Conservation (phyloP, 1,284 basidiomycete species). For the Mycena citricolor region DNA sequence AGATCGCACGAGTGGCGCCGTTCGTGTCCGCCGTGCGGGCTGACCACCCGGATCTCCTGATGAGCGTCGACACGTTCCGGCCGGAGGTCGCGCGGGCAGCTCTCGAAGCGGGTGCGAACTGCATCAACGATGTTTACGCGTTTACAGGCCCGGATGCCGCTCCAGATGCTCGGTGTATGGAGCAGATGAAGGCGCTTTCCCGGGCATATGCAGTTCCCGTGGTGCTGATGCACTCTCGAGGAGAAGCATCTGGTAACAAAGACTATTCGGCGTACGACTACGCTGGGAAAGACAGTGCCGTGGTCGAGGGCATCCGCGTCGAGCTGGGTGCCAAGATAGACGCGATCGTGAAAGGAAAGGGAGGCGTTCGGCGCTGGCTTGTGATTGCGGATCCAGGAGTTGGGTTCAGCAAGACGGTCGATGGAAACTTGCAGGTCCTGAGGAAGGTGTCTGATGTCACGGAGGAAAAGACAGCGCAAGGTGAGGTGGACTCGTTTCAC, state of each 20-base stretch:
- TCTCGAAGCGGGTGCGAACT: conserved; percentile 82
- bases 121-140: conserved; percentile 93
- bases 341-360: conserved; percentile 64
- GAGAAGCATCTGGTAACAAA: conserved; percentile 74
- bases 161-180: conserved; percentile 38
- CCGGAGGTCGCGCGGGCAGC: conserved; percentile 78
- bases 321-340: conserved; percentile 79
- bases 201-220: conserved; percentile 67
- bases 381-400: conserved; percentile 92
- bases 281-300: conserved; percentile 39
- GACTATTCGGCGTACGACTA: conserved; percentile 58
- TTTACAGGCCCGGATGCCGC: conserved; percentile 61
- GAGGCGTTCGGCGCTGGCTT: conserved; percentile 86
- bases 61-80: conserved; percentile 95
- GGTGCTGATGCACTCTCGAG: conserved; percentile 92
- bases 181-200: conserved; percentile 68
- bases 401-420: conserved; percentile 89
- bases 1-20: conserved; percentile 74
- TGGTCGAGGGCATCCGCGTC: conserved; percentile 68
- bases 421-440: conserved; percentile 76
- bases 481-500: too few species aligned
- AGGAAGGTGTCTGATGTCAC: conserved; percentile 52
- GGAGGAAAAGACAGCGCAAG: conserved; percentile 28
- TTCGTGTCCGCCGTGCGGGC: conserved; percentile 53
- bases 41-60: conserved; percentile 39